These are phyloP conservation scores for Pseudocercospora pini-densiflorae DNA, from an alignment of 2,329 filamentous ascomycete species.

Conservation along the genomic window DNA sequence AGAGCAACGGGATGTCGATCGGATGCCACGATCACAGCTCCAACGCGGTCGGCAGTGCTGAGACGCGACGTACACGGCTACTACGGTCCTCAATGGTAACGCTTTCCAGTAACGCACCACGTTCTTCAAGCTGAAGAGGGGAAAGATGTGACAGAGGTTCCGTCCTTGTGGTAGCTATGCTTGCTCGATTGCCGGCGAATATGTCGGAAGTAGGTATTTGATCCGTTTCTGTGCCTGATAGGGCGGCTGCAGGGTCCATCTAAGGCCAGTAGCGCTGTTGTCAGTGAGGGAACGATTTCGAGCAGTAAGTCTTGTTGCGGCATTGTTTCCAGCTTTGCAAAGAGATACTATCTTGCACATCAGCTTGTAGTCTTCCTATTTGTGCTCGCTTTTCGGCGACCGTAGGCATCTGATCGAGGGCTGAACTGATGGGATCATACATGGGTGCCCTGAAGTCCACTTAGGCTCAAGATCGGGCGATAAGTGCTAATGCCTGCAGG, in stretches of 20 bases:
- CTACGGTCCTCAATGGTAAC: background rate
- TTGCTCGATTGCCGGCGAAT: constrained; percentile 5
- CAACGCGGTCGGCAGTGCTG: background rate
- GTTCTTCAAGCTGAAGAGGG: background rate
- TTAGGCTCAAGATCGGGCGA: constrained; percentile 1
- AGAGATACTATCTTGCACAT: background rate
- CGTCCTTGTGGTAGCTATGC: background rate
- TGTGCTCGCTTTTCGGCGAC: background rate
- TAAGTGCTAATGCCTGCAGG: background rate
- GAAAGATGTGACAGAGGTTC: background rate
- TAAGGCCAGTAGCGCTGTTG: background rate
- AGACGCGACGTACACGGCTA: background rate
- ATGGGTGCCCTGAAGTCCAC: background rate
- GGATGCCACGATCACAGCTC: background rate
- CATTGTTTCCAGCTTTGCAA: background rate
- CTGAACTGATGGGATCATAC: background rate
- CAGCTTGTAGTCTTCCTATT: background rate
- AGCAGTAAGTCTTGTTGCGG: background rate
- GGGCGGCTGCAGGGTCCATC: background rate
- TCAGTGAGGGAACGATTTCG: no score
- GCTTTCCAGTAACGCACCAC: background rate
- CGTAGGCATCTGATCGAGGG: background rate
- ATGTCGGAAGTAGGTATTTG: background rate
- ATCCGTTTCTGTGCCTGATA: background rate
- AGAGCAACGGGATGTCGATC: background rate